These are phyloP conservation scores for Yamadazyma diospyri DNA, from an alignment of 1,139 yeast species.

Conservation along the genomic window DNA sequence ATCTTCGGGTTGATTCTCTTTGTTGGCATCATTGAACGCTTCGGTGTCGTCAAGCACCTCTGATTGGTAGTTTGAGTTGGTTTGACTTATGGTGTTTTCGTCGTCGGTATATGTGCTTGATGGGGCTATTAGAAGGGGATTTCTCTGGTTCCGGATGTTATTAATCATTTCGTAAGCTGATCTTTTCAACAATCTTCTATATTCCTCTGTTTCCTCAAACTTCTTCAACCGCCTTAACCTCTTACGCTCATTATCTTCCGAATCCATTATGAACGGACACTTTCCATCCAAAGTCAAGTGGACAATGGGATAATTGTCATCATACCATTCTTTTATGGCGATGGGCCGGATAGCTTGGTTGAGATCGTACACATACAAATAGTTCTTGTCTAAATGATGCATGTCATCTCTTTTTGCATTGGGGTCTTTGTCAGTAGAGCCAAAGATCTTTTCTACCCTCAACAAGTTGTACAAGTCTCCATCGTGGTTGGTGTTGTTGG, in stretches of 20 bases:
- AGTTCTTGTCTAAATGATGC: slow-evolving; percentile 66
- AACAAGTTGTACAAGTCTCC: slow-evolving; percentile 61
- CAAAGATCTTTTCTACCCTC: slow-evolving; percentile 79
- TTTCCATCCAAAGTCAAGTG: slow-evolving; percentile 57
- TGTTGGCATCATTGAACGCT: slow-evolving; percentile 1
- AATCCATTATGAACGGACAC: slow-evolving; percentile 66
- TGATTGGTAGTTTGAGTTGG: slow-evolving; percentile 7
- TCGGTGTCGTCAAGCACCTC: slow-evolving; percentile 1
- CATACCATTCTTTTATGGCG: slow-evolving; percentile 76
- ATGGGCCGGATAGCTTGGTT: slow-evolving; percentile 79
- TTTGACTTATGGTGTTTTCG: slow-evolving; percentile 17
- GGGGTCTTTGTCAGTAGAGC: slow-evolving; percentile 89
- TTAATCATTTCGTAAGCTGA: slow-evolving; percentile 34
- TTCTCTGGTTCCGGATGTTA: slow-evolving; percentile 22
- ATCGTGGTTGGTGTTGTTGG: slow-evolving; percentile 22
- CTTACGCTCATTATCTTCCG: slow-evolving; percentile 38
- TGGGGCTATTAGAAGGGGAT: slow-evolving; percentile 6
- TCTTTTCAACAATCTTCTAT: slow-evolving; percentile 34
- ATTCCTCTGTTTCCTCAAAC: slow-evolving; percentile 39
- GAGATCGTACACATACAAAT: slow-evolving; percentile 77
- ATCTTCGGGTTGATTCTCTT: slow-evolving; percentile 6
- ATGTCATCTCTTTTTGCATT: slow-evolving; percentile 80
- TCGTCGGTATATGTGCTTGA: slow-evolving; percentile 12
- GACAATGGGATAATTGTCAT: slow-evolving; percentile 40
- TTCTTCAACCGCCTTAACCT: slow-evolving; percentile 35